A percentile compares a stretch with the other conserved stretches of the same genome.
These are phyloP conservation scores for Russula olivacea DNA, from an alignment of 768 basidiomycete species.

Conservation along the genomic window DNA sequence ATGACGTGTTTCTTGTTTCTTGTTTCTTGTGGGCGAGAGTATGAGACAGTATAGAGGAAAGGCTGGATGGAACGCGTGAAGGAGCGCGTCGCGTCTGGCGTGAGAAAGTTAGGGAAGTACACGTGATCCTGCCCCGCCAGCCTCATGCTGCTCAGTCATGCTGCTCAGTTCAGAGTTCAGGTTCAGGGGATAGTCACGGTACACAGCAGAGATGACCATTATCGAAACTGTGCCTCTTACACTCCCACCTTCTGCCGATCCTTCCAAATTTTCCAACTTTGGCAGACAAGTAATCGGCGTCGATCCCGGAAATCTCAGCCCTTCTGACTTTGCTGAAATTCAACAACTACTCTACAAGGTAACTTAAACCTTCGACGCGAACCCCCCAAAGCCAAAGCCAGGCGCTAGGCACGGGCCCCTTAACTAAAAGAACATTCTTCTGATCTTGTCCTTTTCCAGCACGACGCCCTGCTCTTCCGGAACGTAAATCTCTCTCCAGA, in stretches of 20 bases:
- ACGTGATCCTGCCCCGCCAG: too few species aligned
- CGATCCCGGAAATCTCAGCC: slow-evolving; percentile 55
- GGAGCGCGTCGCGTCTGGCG: background rate
- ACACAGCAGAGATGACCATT: too few species aligned
- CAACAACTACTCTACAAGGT: slow-evolving; percentile 75
- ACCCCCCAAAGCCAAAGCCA: too few species aligned
- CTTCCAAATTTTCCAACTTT: slow-evolving; percentile 60
- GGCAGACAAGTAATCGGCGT: slow-evolving; percentile 74
- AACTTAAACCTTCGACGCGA: background rate
- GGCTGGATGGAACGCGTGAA: too few species aligned
- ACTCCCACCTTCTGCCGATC: slow-evolving; percentile 65
- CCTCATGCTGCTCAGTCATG: too few species aligned
- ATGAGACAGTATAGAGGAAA: too few species aligned
- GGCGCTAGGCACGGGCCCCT: too few species aligned
- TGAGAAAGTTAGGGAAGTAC: background rate
- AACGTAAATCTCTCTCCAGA: slow-evolving; percentile 64
- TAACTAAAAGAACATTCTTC: background rate
- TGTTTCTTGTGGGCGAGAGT: too few species aligned
- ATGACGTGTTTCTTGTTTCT: background rate
- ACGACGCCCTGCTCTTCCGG: slow-evolving; percentile 71
- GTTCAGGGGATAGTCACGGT: too few species aligned
- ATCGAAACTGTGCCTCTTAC: slow-evolving; percentile 63
- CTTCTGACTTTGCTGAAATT: slow-evolving; percentile 61
- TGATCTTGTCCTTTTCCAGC: slow-evolving; percentile 36
- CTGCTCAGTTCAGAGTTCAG: too few species aligned